Base-by-base conservation (phyloP, 345 rosid species). In the Gossypium thurberi region DNA sequence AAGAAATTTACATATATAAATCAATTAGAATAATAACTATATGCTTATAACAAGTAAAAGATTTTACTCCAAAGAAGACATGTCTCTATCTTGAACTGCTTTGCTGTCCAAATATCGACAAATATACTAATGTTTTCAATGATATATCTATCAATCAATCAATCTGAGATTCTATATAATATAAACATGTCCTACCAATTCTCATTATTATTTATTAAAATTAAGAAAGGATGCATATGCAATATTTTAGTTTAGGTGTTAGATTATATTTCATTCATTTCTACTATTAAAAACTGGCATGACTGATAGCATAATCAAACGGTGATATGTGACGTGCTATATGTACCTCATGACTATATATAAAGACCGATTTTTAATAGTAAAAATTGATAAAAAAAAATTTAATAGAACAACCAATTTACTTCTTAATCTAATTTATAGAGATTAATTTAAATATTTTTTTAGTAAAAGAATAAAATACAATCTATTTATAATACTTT, bases 131-230 rank as follows among this genome's bases (percentile, higher is more conserved):
- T 28, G 59, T 51, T 51, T 66, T 66, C 70, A 46, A 55, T 43
- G 18, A 21, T 57, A 7, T 23, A 11, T 57, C 8, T 25, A 58
- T 58, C 37, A 12, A 61, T 61, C 76, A 73, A 68, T 74, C 79
- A 68, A 70, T 75, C 71, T 65, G 66, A 75, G 83, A 82, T 75
- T 77, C 81, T 60, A 12, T 14, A 26, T 14, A 20, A 47, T 23
- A 17, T 8, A 58, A 1, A 12, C 2, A 33, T 57, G 83, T 65
- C 83, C 83, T 75, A 72, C 83, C 69, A 67, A 8, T 43, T 10
- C 59, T 58, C 43, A 50, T 15, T 50, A 68, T 68, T 58, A 15
- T 56, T 56, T 58, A 15, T 56, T 56, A 68, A 68, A 28, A 25
- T 2, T 68, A 50, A 44, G 2, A 26, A 42, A 44, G 21, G 2